These are phyloP conservation scores for Chrysanthemum lavandulifolium DNA, from an alignment of 129 eudicot genomes.

Conservation along the genomic window DNA sequence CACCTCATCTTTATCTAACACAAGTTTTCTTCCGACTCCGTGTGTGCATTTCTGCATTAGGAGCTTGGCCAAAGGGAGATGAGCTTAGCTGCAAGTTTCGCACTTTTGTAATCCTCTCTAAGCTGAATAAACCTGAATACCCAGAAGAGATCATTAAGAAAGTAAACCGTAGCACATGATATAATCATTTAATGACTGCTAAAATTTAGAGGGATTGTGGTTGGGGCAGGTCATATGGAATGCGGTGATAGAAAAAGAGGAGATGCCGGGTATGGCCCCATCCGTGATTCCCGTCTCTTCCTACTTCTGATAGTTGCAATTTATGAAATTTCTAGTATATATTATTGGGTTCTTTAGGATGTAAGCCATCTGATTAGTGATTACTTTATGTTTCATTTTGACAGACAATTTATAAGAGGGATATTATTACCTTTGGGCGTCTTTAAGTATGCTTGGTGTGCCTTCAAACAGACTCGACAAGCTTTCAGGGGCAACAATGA, in stretches of 20 bases:
- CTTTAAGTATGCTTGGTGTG: slow-evolving; percentile 83
- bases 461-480: slow-evolving; percentile 88
- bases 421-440: slow-evolving; percentile 68
- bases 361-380: slow-evolving; percentile 6
- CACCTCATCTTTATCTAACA: slow-evolving; percentile 21
- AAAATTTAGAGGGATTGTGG: no score
- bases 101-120: slow-evolving; percentile 90
- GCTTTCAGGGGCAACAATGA: slow-evolving; percentile 95
- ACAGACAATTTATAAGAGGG: not conserved
- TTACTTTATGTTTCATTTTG: not conserved
- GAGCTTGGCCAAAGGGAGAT: slow-evolving; percentile 77
- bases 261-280: not conserved
- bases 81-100: slow-evolving; percentile 79
- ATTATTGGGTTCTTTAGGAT: not conserved
- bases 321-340: not conserved
- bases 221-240: not conserved
- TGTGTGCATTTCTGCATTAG: slow-evolving; percentile 19
- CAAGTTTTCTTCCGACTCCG: not conserved
- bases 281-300: not conserved
- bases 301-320: not conserved
- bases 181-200: no score
- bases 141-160: not conserved
- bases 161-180: not conserved
- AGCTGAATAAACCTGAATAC: slow-evolving; percentile 77
- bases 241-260: not conserved